phyloP scores from a whole-genome alignment of 2,329 filamentous ascomycete genomes.

The Paecilomyces sp. region DNA sequence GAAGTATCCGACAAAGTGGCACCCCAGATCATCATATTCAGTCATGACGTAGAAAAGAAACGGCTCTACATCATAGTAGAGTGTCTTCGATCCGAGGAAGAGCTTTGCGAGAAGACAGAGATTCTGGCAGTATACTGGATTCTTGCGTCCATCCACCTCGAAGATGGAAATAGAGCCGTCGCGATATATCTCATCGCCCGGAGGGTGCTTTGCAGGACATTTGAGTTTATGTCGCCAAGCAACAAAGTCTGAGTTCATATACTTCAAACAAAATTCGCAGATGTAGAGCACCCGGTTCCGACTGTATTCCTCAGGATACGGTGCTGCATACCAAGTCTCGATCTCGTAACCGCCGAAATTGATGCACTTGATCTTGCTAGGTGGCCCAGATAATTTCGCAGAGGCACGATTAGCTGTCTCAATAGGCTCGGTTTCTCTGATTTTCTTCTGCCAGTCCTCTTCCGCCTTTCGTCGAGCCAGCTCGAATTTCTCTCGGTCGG shows the following conservation, averaged over 20 bases:
- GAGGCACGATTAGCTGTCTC: conserved; percentile 57
- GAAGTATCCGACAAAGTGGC: conserved; percentile 98
- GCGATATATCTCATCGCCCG: conserved; percentile 95
- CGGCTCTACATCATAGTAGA: conserved; percentile 99
- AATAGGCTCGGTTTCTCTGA: conserved; percentile 56
- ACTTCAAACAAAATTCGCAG: conserved; percentile 98
- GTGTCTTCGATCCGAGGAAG: conserved; percentile 94
- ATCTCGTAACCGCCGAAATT: conserved; percentile 98
- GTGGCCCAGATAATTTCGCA: conserved; percentile 73
- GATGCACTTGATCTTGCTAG: conserved; percentile 97
- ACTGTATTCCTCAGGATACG: conserved; percentile 97
- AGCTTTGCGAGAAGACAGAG: conserved; percentile 91
- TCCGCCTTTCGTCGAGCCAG: conserved; percentile 85
- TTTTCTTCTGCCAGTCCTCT: conserved; percentile 75
- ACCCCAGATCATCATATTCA: conserved; percentile 77
- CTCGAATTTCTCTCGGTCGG: conserved; percentile 81
- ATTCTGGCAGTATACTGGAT: conserved; percentile 94
- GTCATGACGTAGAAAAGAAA: conserved; percentile 99
- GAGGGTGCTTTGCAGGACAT: conserved; percentile 92
- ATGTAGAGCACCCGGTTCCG: conserved; percentile 96
- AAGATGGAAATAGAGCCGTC: conserved; percentile 93
- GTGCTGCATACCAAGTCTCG: conserved; percentile 97
- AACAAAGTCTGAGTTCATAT: conserved; percentile 98
- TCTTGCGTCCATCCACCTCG: conserved; percentile 89
- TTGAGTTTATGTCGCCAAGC: conserved; percentile 97